Evolutionary conservation across 2,329 filamentous ascomycete species (phyloP), one percentile per base, ranked within the genome.

Genomic region (Emydomyces testavorans): DNA sequence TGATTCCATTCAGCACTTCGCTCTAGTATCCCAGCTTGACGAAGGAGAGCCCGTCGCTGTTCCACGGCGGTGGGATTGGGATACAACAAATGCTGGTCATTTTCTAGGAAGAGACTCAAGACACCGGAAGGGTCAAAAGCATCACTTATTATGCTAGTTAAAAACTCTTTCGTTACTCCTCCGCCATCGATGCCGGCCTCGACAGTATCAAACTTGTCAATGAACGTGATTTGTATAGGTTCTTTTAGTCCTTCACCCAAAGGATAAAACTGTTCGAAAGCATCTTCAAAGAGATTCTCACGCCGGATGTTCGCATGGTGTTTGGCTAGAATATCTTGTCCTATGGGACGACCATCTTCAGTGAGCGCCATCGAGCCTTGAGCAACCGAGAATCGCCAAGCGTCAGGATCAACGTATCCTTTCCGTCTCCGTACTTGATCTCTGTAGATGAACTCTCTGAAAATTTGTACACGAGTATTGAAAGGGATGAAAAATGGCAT

Each of bases 401-500:
- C 68, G 55, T 92, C 86, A 1, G 85, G 76, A 57, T 92, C 84
- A 8, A 81, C 70, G 53, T 75, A 69, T 0, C 85, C 86, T 23
- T 75, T 71, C 54, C 87, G 73, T 52, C 87, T 72, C 53, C 81
- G 80, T 43, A 74, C 64, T 62, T 92, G 87, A 64, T 98, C 92
- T 3, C 89, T 71, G 24, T 78, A 68, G n/a, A 96, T 85, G 57
- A 96, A 96, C 59, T 94, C 80, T 24, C 89, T 79, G 64, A 98
- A 96, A 20, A 96, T 90, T 61, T 88, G 80, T 3, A 98, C 92
- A 39, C 92, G 75, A 0, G 85, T 92, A 31, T 85, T 79, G 57
- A 98, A 98, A 0, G 90, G 92, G 37, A 98, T 92, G 55, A 90
- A 85, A 62, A 96, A 98, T 0, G 92, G 92, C 81, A 98, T 93